Percentiles rank a stretch among this genome's conserved stretches.
These are phyloP conservation scores for Elongisporangium undulatum DNA, from an alignment of 352 stramenopile species.

Conservation along the genomic window DNA sequence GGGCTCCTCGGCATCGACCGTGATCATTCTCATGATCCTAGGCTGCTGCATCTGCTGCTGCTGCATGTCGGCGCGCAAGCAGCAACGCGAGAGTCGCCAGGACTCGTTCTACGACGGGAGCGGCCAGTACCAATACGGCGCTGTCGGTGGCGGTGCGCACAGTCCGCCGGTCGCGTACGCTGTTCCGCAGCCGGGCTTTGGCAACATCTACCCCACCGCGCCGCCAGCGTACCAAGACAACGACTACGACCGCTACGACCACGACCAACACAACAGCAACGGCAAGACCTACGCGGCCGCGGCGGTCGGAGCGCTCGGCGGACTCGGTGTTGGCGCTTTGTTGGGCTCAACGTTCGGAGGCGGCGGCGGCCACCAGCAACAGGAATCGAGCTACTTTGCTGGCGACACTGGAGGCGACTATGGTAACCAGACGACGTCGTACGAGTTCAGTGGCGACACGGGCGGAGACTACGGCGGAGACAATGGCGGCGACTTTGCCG, in stretches of 20 bases:
- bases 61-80: conserved; percentile 24
- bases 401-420: conserved; percentile 9
- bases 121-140: conserved; percentile 34
- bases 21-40: conserved; percentile 40
- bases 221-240: conserved; percentile 21
- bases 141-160: conserved; percentile 11
- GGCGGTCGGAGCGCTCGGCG: conserved; percentile 38
- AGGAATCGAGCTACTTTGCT: conserved; percentile 10
- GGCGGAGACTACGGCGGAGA: conserved; percentile 24
- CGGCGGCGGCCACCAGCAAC: conserved; percentile 6
- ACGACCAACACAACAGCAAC: conserved; percentile 5
- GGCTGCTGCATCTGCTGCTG: conserved; percentile 56
- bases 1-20: conserved; percentile 20
- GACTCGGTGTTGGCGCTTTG: conserved; percentile 41
- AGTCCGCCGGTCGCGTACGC: neutral
- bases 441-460: conserved; percentile 57
- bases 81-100: conserved; percentile 15
- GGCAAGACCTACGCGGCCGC: conserved; percentile 26
- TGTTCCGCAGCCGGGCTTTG: conserved; percentile 18
- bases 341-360: conserved; percentile 41
- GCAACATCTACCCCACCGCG: conserved; percentile 49
- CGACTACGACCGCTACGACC: conserved; percentile 16
- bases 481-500: conserved; percentile 35
- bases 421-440: conserved; percentile 21
- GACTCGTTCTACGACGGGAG: conserved; percentile 28